These are phyloP conservation scores for Rosa lucieae DNA, from an alignment of 306 rosid genomes.

Conservation along the genomic window DNA sequence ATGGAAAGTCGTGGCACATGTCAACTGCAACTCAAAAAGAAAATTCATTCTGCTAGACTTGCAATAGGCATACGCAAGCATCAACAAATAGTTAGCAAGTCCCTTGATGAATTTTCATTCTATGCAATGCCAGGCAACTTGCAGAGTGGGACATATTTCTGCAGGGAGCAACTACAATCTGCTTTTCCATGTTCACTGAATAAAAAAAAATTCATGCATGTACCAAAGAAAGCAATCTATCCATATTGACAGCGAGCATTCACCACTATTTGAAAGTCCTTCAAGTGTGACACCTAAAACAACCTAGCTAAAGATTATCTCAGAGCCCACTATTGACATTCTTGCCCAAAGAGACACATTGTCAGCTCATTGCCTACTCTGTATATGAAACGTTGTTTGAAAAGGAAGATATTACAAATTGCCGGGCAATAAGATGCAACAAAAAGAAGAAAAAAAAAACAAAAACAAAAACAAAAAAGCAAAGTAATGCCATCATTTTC, in stretches of 20 bases:
- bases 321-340: background rate
- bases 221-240: background rate
- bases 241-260: background rate
- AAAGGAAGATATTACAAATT: background rate
- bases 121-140: background rate
- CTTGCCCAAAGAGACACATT: background rate
- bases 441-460: background rate
- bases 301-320: background rate
- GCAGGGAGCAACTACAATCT: background rate
- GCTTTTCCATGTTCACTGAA: background rate
- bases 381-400: background rate
- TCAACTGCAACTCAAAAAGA: background rate
- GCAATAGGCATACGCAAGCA: background rate
- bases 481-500: background rate
- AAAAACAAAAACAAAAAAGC: background rate
- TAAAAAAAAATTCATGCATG: background rate
- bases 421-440: background rate
- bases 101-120: slow-evolving; percentile 3
- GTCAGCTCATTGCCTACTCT: background rate
- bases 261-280: background rate
- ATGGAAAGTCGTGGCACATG: slow-evolving; percentile 17
- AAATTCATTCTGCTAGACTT: background rate
- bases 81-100: background rate
- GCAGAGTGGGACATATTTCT: background rate
- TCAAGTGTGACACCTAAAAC: background rate